Evolutionary conservation across 2,329 filamentous ascomycete species (phyloP).

Genomic region (Fulvia fulva): DNA sequence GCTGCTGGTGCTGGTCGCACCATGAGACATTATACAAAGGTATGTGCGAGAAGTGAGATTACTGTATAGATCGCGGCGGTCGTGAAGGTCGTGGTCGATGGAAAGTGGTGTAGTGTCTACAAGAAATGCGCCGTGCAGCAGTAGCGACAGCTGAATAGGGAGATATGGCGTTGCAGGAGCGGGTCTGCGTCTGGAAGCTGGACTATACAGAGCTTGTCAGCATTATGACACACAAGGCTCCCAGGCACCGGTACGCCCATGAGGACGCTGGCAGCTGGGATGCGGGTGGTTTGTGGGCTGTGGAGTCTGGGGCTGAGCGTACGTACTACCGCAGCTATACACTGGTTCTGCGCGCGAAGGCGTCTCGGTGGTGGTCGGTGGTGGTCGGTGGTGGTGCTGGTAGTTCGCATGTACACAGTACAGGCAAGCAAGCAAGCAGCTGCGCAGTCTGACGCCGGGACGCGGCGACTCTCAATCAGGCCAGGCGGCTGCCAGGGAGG

Average conservation of each 20-base stretch:
- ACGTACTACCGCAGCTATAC: slow-evolving; percentile 2
- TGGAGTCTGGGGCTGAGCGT: neutral
- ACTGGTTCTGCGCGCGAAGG: neutral
- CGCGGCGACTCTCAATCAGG: slow-evolving; percentile 15
- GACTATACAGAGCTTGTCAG: slow-evolving; percentile 4
- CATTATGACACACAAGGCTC: slow-evolving; percentile 6
- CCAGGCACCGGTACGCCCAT: neutral
- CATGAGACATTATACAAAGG: slow-evolving; percentile 29
- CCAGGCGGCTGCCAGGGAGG: slow-evolving; percentile 19
- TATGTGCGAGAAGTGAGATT: slow-evolving; percentile 26
- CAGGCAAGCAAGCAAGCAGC: neutral
- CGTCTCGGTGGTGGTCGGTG: neutral
- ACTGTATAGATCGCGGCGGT: slow-evolving; percentile 17
- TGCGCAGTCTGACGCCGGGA: slow-evolving; percentile 1
- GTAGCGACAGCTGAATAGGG: neutral
- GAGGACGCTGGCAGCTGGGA: neutral
- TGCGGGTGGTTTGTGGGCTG: neutral
- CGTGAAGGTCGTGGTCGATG: slow-evolving; percentile 14
- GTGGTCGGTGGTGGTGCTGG: slow-evolving; percentile 2
- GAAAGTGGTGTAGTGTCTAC: slow-evolving; percentile 8
- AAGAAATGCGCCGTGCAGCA: slow-evolving; percentile 2
- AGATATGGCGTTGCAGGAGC: slow-evolving; percentile 1
- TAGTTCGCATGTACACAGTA: slow-evolving; percentile 12
- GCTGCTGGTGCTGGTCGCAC: slow-evolving; percentile 21
- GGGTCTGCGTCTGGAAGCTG: slow-evolving; percentile 5